These are phyloP conservation scores for Globisporangium middletonii DNA, from an alignment of 352 stramenopile species.

Conservation along the genomic window DNA sequence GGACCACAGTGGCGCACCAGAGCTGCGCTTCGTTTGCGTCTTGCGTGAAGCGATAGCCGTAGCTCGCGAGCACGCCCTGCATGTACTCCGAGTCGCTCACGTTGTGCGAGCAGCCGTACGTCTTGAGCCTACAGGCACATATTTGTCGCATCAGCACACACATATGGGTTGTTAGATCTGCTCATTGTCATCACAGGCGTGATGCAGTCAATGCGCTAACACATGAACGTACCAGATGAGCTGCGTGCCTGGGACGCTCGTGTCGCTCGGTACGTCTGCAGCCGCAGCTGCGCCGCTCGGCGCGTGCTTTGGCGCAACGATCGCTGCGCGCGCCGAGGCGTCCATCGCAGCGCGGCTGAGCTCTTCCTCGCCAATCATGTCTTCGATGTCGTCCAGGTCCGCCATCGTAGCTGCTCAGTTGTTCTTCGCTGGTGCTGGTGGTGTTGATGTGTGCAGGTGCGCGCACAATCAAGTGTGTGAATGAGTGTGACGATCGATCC, in stretches of 20 bases:
- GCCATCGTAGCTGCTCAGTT: neutral
- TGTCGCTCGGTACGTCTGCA: slow-evolving; percentile 3
- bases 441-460: neutral
- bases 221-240: slow-evolving; percentile 42
- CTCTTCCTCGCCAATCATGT: slow-evolving; percentile 74
- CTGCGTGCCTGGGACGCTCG: slow-evolving; percentile 57
- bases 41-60: slow-evolving; percentile 86
- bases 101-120: slow-evolving; percentile 92
- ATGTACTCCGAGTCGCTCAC: slow-evolving; percentile 93
- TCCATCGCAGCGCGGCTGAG: slow-evolving; percentile 42
- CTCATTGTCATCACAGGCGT: no score
- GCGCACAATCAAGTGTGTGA: neutral
- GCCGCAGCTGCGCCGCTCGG: slow-evolving; percentile 6
- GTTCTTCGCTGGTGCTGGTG: neutral
- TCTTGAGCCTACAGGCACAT: slow-evolving; percentile 59
- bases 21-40: slow-evolving; percentile 72
- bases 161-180: no score
- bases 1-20: slow-evolving; percentile 28
- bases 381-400: slow-evolving; percentile 69
- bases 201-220: no score
- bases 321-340: slow-evolving; percentile 33
- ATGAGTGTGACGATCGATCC: neutral
- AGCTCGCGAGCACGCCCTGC: slow-evolving; percentile 84
- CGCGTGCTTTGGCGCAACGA: slow-evolving; percentile 54
- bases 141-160: neutral